Conservation (phyloP, 306 rosid genomes). For the Cucurbita pepo region DNA sequence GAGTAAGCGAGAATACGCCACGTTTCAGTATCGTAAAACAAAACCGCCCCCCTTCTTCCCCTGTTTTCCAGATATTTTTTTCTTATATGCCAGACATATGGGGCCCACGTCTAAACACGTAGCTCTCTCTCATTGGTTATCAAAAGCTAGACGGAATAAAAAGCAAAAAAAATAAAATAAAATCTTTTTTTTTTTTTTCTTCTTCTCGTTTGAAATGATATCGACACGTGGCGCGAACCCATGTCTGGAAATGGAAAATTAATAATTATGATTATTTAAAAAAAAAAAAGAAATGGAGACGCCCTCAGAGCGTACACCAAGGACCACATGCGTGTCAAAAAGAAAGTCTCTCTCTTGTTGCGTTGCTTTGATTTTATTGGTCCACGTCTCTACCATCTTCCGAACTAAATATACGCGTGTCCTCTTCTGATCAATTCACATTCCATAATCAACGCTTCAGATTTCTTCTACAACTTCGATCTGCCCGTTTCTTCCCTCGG, state of each 20-base stretch:
- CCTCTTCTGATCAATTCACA: not conserved
- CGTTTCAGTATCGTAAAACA: not conserved
- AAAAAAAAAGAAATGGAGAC: not conserved
- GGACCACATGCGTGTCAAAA: constrained; percentile 10
- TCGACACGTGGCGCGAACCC: not conserved
- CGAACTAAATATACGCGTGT: not conserved
- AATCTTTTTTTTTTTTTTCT: not conserved
- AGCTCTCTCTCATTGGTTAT: not conserved
- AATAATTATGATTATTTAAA: not conserved
- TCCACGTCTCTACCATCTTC: not conserved
- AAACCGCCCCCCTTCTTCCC: not conserved
- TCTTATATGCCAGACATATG: not conserved
- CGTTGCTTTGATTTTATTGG: not conserved
- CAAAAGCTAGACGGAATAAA: not conserved
- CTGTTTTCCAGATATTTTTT: not conserved
- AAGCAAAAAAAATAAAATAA: not conserved
- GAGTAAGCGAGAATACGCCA: not conserved
- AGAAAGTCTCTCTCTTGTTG: constrained; percentile 5
- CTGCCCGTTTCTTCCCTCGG: not conserved
- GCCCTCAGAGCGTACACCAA: not conserved
- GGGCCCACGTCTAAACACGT: not conserved
- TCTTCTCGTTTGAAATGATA: not conserved
- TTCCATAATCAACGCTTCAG: not conserved
- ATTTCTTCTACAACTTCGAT: not conserved
- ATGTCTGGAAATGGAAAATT: not conserved